Percentiles rank a stretch among this genome's conserved stretches.
These are phyloP conservation scores for Clitopilus hobsonii DNA, from an alignment of 768 basidiomycete genomes.

Conservation along the genomic window DNA sequence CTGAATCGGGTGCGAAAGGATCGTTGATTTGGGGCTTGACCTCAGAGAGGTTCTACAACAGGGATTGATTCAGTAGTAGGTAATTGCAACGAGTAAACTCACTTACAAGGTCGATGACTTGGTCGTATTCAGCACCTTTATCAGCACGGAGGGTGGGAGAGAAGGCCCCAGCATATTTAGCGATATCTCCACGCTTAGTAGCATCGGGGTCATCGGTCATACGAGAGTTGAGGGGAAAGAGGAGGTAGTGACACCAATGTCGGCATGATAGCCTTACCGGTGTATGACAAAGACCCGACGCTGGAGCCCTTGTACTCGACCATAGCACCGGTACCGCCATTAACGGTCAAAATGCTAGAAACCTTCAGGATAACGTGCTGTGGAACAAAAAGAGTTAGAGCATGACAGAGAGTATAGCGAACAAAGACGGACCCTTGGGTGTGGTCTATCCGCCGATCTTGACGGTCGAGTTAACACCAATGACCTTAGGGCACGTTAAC, in stretches of 20 bases:
- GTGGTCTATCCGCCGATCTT: conserved; percentile 97
- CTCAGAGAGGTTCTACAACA: conserved; percentile 78
- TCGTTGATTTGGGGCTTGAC: conserved; percentile 99
- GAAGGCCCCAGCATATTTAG: conserved; percentile 85
- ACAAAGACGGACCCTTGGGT: conserved; percentile 69
- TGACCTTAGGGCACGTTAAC: conserved; percentile 98
- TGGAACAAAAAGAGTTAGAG: conserved; percentile 19
- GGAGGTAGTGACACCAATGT: conserved; percentile 98
- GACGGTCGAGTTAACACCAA: conserved; percentile 94
- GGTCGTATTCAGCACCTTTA: conserved; percentile 87
- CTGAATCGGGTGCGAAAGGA: conserved; percentile 99
- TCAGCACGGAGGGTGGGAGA: conserved; percentile 89
- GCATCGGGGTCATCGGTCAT: conserved; percentile 93
- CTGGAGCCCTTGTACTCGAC: conserved; percentile 96
- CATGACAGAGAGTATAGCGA: conserved; percentile 7
- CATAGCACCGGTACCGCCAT: conserved; percentile 98
- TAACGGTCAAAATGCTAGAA: conserved; percentile 97
- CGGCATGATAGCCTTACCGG: conserved; percentile 99
- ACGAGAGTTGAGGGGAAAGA: conserved; percentile 97
- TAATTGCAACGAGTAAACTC: not conserved
- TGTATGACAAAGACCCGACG: conserved; percentile 94
- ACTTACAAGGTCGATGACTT: conserved; percentile 85
- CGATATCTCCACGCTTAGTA: conserved; percentile 88
- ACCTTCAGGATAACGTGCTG: conserved; percentile 99
- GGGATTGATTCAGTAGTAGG: conserved; percentile 5